phyloP scores from a whole-genome alignment of 1,284 basidiomycete genomes.

The Cryptococcus wingfieldii region DNA sequence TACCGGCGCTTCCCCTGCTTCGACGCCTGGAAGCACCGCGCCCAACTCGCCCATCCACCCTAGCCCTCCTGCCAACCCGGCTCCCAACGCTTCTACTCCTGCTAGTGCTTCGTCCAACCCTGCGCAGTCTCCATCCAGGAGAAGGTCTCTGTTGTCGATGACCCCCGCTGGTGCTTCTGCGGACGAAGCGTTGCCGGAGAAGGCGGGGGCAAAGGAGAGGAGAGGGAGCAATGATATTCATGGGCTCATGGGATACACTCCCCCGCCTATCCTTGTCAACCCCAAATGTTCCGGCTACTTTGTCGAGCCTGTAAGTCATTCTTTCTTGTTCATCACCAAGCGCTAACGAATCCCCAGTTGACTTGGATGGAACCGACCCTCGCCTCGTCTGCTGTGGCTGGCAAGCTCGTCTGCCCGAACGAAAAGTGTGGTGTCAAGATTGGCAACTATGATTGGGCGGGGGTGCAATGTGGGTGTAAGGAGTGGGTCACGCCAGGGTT shows the following conservation, averaged over 20 bases:
- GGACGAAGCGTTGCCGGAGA: not conserved
- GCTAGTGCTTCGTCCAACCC: not conserved
- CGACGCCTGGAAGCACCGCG: too few species aligned
- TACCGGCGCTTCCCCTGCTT: not conserved
- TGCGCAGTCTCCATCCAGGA: not conserved
- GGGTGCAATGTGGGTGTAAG: constrained; percentile 83
- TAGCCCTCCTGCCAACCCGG: constrained; percentile 26
- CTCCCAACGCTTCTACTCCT: not conserved
- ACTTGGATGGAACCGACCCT: constrained; percentile 91
- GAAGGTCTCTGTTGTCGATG: not conserved
- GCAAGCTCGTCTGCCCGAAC: constrained; percentile 89
- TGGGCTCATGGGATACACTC: constrained; percentile 30
- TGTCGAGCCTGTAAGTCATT: constrained; percentile 73
- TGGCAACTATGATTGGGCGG: constrained; percentile 96
- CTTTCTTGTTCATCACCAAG: not conserved
- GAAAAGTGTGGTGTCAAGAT: constrained; percentile 83
- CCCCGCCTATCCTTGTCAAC: constrained; percentile 66
- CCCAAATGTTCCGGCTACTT: constrained; percentile 91
- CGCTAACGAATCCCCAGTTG: constrained; percentile 55
- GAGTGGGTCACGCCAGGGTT: constrained; percentile 90
- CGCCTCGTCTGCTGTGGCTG: constrained; percentile 66
- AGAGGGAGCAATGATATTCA: not conserved
- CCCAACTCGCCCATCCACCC: constrained; percentile 19
- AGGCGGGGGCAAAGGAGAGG: constrained; percentile 1
- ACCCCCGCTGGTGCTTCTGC: not conserved